Base-by-base conservation (phyloP, 2,329 filamentous ascomycete species). In the Aureobasidium pullulans region DNA sequence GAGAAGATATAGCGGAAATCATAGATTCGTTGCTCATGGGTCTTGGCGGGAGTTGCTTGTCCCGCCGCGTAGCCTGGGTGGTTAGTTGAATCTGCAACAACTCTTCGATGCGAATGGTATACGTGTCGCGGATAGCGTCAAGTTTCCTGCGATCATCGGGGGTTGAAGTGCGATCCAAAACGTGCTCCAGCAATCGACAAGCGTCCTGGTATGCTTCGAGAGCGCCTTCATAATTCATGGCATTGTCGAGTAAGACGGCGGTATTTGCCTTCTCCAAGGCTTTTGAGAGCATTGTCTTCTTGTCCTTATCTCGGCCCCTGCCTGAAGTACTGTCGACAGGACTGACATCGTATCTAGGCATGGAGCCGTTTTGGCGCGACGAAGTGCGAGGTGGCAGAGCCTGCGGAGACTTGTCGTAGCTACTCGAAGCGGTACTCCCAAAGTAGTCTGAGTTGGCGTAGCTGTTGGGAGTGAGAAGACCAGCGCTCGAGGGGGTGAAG, bases 251-350 rank as follows among this genome's bases (percentile, higher is more conserved):
- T 65, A 96, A 83, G 29, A 99, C 94, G 23, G 94, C 94, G 11
- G 90, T 93, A 69, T 99, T 96, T 52, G 94, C 94, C 75, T 96
- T 96, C 70, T 96, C 88, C 58, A 99, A 77, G 0, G 94, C 94
- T 66, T 89, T 89, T n/a, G 93, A 96, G 37, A 99, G 81, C 92
- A 97, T 97, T 10, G 87, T 89, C 77, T 96, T 97, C 71, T 97
- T 80, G 66, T 80, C 78, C 65, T 74, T 77, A 61, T 79, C 78
- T 53, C 73, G 39, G 48, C 73, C 36, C 36, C 54, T 48, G 40
- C 46, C 34, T 42, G 48, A 34, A 40, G 36, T 23, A 43, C 60
- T 29, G 31, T 43, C 42, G 6, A 19, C 53, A 5, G 53, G 53
- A 56, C 62, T 49, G 56, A 61, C 36, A 29, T 63, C 19, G 9